Evolutionary conservation across 192 early-diverging fungal genomes (phyloP).

Genomic region (Umbelopsis isabellina): DNA sequence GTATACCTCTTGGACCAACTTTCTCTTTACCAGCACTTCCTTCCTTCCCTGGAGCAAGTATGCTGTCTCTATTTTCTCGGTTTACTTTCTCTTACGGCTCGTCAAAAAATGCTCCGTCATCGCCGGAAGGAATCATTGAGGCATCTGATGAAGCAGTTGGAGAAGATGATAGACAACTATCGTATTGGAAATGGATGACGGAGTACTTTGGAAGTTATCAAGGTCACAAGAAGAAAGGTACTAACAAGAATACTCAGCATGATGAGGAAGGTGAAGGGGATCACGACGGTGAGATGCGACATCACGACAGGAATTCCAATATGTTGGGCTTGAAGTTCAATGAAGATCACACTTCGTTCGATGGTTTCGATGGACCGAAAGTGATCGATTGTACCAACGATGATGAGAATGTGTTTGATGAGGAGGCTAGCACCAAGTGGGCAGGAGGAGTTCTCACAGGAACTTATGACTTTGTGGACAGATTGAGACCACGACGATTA

Average conservation of each 20-base stretch:
- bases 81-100: not conserved
- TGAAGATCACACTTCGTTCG: not conserved
- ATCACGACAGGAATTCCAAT: not conserved
- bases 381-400: slow-evolving; percentile 3
- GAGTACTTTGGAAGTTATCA: not conserved
- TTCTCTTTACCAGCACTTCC: slow-evolving; percentile 43
- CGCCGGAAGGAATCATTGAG: not conserved
- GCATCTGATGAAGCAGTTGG: slow-evolving; percentile 7
- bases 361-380: slow-evolving; percentile 8
- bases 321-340: not conserved
- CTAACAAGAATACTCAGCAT: not conserved
- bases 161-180: not conserved
- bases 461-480: not conserved
- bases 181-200: slow-evolving; percentile 2
- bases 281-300: not conserved
- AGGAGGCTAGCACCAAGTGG: slow-evolving; percentile 14
- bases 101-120: not conserved
- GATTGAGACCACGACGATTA: slow-evolving; percentile 6
- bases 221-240: not conserved
- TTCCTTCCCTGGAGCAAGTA: slow-evolving; percentile 30
- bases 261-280: not conserved
- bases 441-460: slow-evolving; percentile 4
- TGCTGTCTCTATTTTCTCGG: slow-evolving; percentile 34
- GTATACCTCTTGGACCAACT: slow-evolving; percentile 32
- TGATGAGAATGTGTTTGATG: slow-evolving; percentile 6